Evolutionary conservation across 768 basidiomycete genomes (phyloP).

Genomic region (Lactarius pseudohatsudake): DNA sequence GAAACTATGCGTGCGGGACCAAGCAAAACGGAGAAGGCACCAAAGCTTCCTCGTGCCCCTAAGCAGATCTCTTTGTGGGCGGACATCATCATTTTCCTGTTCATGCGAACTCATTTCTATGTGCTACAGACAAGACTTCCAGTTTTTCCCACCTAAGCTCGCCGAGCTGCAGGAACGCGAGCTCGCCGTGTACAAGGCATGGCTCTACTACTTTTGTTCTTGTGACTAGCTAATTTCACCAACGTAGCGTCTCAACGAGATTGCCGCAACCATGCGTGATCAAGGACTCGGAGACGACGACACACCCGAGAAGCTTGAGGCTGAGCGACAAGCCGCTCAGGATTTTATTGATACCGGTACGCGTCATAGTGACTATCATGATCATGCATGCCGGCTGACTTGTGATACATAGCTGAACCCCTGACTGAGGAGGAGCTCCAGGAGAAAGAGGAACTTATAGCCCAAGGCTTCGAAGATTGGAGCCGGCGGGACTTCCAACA

Average conservation of each 20-base stretch:
- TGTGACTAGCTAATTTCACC: slow-evolving; percentile 2
- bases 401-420: slow-evolving; percentile 63
- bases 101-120: background rate
- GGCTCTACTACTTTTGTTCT: slow-evolving; percentile 14
- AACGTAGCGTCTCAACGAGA: slow-evolving; percentile 61
- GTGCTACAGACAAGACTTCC: slow-evolving; percentile 79
- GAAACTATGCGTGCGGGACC: slow-evolving; percentile 81
- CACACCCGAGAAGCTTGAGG: slow-evolving; percentile 81
- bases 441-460: slow-evolving; percentile 74
- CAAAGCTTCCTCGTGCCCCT: slow-evolving; percentile 81
- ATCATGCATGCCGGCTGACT: background rate
- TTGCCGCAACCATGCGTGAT: slow-evolving; percentile 63
- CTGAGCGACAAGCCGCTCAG: slow-evolving; percentile 75
- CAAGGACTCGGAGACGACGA: slow-evolving; percentile 58
- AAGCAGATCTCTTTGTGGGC: slow-evolving; percentile 82
- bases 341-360: slow-evolving; percentile 84
- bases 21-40: slow-evolving; percentile 76
- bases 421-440: slow-evolving; percentile 85
- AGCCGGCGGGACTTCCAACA: slow-evolving; percentile 91
- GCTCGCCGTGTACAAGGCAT: slow-evolving; percentile 73
- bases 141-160: slow-evolving; percentile 87
- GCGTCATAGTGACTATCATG: slow-evolving; percentile 12
- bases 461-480: slow-evolving; percentile 87
- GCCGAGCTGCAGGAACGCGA: slow-evolving; percentile 85
- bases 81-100: background rate